phyloP scores from a whole-genome alignment of 768 basidiomycete genomes.

The Pulveroboletus sp. region DNA sequence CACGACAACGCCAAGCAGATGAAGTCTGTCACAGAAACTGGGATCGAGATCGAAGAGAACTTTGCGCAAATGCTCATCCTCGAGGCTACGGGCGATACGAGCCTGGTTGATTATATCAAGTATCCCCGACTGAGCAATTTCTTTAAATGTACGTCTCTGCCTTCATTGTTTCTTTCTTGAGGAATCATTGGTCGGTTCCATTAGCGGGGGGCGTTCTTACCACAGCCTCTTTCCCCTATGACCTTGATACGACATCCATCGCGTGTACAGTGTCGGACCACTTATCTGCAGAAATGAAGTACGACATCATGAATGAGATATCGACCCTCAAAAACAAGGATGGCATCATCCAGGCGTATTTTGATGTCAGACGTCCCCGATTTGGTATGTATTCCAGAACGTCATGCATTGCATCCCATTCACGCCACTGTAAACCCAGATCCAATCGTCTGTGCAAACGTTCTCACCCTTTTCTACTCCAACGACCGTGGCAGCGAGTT shows the following conservation, averaged over 20 bases:
- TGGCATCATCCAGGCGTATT: slow-evolving; percentile 20
- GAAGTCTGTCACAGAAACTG: slow-evolving; percentile 16
- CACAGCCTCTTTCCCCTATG: slow-evolving; percentile 12
- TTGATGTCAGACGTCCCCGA: slow-evolving; percentile 19
- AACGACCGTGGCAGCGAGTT: slow-evolving; percentile 19
- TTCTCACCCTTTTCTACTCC: slow-evolving; percentile 19
- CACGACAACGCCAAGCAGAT: slow-evolving; percentile 11
- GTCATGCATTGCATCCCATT: not conserved
- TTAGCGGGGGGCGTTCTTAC: slow-evolving; percentile 9
- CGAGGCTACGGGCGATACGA: slow-evolving; percentile 13
- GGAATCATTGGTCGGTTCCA: not conserved
- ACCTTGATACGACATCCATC: slow-evolving; percentile 20
- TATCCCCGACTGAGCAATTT: slow-evolving; percentile 21
- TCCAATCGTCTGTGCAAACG: slow-evolving; percentile 18
- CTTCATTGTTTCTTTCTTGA: not conserved
- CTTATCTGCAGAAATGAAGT: slow-evolving; percentile 10
- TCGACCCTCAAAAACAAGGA: slow-evolving; percentile 14
- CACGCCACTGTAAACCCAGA: not conserved
- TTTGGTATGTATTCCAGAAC: slow-evolving; percentile 11
- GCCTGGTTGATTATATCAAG: slow-evolving; percentile 17
- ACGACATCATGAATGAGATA: slow-evolving; percentile 24
- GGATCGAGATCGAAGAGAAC: slow-evolving; percentile 18
- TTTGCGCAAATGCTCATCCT: slow-evolving; percentile 21
- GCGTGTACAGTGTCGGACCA: slow-evolving; percentile 18
- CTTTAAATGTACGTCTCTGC: slow-evolving; percentile 17